phyloP scores from a whole-genome alignment of 2,329 filamentous ascomycete genomes.

The Xenoacremonium recifei region DNA sequence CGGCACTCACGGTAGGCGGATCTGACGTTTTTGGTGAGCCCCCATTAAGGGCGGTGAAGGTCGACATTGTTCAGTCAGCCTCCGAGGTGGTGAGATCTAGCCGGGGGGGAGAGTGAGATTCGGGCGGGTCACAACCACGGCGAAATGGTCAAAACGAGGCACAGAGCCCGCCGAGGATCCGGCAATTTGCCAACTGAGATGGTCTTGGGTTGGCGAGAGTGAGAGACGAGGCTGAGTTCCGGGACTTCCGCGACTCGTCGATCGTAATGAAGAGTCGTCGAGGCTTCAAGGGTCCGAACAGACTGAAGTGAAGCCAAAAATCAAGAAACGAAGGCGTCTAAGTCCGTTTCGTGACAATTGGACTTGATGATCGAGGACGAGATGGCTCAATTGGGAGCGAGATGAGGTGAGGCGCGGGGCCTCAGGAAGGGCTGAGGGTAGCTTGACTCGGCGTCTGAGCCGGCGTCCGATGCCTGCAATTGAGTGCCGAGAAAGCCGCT shows the following conservation, averaged over 20 bases:
- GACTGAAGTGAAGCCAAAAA: too few species aligned
- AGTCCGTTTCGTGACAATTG: too few species aligned
- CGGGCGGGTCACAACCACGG: constrained; percentile 1
- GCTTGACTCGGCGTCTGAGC: too few species aligned
- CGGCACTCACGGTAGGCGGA: constrained; percentile 27
- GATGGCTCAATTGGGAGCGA: too few species aligned
- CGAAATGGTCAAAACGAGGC: background rate
- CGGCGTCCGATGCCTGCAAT: too few species aligned
- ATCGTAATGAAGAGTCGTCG: background rate
- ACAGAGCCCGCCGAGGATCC: background rate
- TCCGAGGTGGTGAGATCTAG: constrained; percentile 1
- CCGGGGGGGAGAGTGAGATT: constrained; percentile 2
- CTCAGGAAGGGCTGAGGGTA: too few species aligned
- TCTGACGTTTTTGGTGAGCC: constrained; percentile 45
- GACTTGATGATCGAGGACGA: too few species aligned
- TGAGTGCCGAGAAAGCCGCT: too few species aligned
- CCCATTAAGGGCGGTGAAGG: constrained; percentile 53
- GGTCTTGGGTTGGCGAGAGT: background rate
- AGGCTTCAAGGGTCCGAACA: background rate
- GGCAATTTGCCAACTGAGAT: background rate
- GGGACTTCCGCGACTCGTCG: background rate
- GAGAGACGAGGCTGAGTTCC: background rate
- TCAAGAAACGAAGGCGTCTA: too few species aligned
- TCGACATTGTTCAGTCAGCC: constrained; percentile 38
- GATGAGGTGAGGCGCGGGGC: too few species aligned